phyloP scores from a whole-genome alignment of 352 stramenopile species.

The Globisporangium mamillatum region DNA sequence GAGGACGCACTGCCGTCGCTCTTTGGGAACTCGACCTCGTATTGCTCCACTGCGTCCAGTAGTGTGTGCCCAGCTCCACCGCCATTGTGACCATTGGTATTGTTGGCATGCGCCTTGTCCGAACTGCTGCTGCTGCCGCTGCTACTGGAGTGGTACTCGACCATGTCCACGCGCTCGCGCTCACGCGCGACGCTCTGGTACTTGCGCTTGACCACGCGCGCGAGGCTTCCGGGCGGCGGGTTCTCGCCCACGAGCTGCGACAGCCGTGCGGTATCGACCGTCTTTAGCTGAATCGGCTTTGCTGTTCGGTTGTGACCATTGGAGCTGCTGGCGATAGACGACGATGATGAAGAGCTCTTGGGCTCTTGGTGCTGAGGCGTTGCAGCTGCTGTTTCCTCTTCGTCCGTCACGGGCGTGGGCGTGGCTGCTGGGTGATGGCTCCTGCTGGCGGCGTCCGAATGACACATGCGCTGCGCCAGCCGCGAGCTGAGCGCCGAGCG shows the following conservation, averaged over 20 bases:
- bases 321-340: not conserved
- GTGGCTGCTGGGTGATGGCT: not conserved
- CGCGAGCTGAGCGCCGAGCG: not conserved
- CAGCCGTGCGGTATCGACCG: conserved; percentile 10
- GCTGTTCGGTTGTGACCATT: not conserved
- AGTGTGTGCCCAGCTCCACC: conserved; percentile 24
- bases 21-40: conserved; percentile 54
- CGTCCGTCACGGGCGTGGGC: not conserved
- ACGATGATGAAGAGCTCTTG: not conserved
- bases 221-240: conserved; percentile 26
- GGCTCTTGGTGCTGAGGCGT: not conserved
- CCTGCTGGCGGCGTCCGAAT: not conserved
- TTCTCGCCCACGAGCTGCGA: conserved; percentile 37
- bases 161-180: conserved; percentile 18
- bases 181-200: conserved; percentile 42
- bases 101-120: not conserved
- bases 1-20: not conserved
- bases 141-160: not conserved
- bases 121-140: conserved; percentile 9
- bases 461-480: not conserved
- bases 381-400: not conserved
- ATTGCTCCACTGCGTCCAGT: conserved; percentile 40
- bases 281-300: not conserved
- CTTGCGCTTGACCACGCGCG: conserved; percentile 37
- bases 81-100: not conserved